These are phyloP conservation scores for Sclerotinia glacialis DNA, from an alignment of 2,329 filamentous ascomycete species.

Conservation along the genomic window DNA sequence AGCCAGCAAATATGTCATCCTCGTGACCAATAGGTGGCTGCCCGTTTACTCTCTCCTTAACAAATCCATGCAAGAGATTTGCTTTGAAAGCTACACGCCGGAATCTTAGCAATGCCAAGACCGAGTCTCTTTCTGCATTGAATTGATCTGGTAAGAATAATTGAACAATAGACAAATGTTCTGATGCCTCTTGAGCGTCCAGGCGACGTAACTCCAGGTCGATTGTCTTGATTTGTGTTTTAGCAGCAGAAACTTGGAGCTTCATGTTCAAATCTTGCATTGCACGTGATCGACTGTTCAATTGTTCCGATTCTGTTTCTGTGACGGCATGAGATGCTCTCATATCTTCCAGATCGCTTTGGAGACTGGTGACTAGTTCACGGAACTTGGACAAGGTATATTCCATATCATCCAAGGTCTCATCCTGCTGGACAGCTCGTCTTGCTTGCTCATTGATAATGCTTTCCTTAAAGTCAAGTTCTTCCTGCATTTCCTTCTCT, in stretches of 20 bases:
- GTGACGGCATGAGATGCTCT: conserved; percentile 87
- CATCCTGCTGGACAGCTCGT: conserved; percentile 71
- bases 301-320: conserved; percentile 86
- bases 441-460: conserved; percentile 79
- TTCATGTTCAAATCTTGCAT: conserved; percentile 98
- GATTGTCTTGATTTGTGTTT: conserved; percentile 91
- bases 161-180: conserved; percentile 86
- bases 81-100: conserved; percentile 88
- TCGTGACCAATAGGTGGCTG: conserved; percentile 65
- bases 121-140: conserved; percentile 75
- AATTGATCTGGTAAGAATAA: conserved; percentile 85
- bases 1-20: conserved; percentile 76
- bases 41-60: conserved; percentile 73
- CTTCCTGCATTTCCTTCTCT: conserved; percentile 90
- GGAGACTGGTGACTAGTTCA: conserved; percentile 80
- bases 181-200: conserved; percentile 82
- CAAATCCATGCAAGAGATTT: conserved; percentile 69
- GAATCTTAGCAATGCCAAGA: conserved; percentile 85
- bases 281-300: conserved; percentile 81
- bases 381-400: conserved; percentile 87
- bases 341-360: conserved; percentile 87
- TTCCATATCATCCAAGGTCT: conserved; percentile 80
- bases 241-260: conserved; percentile 82
- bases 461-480: conserved; percentile 83
- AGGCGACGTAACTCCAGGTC: conserved; percentile 83